Conservation (phyloP, 1,284 basidiomycete genomes). For the Pseudozyma flocculosa region DNA sequence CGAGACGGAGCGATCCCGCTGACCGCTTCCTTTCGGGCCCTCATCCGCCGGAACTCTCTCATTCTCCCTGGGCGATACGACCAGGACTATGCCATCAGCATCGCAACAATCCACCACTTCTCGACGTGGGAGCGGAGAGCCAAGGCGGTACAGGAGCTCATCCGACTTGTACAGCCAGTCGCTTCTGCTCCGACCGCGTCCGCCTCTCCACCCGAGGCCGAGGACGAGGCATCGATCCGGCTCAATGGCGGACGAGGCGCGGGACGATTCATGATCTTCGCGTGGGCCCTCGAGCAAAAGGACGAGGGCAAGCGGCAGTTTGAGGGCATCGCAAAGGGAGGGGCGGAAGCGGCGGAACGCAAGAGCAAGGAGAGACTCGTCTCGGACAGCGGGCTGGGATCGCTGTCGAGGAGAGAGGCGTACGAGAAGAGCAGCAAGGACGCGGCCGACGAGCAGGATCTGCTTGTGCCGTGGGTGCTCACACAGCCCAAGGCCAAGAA, state of each 20-base stretch:
- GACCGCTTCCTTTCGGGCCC: neutral
- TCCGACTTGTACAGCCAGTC: slow-evolving; percentile 34
- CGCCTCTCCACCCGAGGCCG: neutral
- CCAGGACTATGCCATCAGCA: slow-evolving; percentile 54
- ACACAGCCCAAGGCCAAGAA: slow-evolving; percentile 9
- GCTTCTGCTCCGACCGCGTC: neutral
- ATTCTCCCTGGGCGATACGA: neutral
- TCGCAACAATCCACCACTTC: slow-evolving; percentile 57
- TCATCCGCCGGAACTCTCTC: neutral
- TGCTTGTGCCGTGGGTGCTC: slow-evolving; percentile 56
- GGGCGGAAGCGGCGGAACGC: neutral
- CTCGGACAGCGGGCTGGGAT: neutral
- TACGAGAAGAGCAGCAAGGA: no score
- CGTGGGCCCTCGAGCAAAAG: slow-evolving; percentile 98
- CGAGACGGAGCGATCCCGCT: no score
- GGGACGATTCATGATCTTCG: slow-evolving; percentile 85
- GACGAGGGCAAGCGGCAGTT: slow-evolving; percentile 48
- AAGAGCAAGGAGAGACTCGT: neutral
- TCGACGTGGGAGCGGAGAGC: slow-evolving; percentile 43
- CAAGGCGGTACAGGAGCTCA: slow-evolving; percentile 45
- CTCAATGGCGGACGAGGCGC: slow-evolving; percentile 55
- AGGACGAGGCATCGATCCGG: neutral
- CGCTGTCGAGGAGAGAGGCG: no score
- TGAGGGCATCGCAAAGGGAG: slow-evolving; percentile 12
- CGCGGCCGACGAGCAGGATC: slow-evolving; percentile 35